Conservation (phyloP, 2,329 filamentous ascomycete genomes). For the Ceratocystis lukuohia region DNA sequence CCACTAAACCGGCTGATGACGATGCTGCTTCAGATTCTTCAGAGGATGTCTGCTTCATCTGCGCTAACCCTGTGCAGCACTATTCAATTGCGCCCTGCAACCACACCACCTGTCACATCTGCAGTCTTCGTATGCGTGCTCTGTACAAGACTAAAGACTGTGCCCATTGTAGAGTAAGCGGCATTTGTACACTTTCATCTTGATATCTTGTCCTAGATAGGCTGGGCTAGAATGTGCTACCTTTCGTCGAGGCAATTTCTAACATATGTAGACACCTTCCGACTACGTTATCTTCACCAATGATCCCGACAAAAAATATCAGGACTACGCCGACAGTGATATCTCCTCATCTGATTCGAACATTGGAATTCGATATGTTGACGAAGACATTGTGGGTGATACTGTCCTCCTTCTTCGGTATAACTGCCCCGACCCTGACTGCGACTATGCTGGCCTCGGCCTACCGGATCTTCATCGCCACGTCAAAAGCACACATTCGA, state of each 20-base stretch:
- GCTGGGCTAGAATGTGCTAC: background rate
- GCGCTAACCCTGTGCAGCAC: constrained; percentile 78
- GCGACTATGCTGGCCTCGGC: constrained; percentile 63
- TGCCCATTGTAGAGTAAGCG: constrained; percentile 77
- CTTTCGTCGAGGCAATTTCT: constrained; percentile 16
- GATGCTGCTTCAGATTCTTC: constrained; percentile 16
- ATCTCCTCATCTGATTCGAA: constrained; percentile 70
- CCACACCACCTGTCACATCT: constrained; percentile 93
- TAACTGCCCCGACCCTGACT: constrained; percentile 79
- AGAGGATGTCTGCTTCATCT: constrained; percentile 91
- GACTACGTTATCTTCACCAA: constrained; percentile 87
- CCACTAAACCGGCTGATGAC: constrained; percentile 3
- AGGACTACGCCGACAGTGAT: constrained; percentile 64
- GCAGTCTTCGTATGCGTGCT: constrained; percentile 76
- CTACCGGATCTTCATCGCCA: constrained; percentile 53
- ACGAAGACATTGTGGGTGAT: constrained; percentile 78
- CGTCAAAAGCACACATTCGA: constrained; percentile 68
- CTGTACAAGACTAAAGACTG: constrained; percentile 95
- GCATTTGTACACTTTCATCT: background rate
- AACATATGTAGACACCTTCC: constrained; percentile 42
- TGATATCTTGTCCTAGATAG: background rate
- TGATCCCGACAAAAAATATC: constrained; percentile 63
- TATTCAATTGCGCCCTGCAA: constrained; percentile 87
- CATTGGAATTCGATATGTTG: constrained; percentile 83
- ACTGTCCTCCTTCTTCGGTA: constrained; percentile 78